Conservation (phyloP, 1,139 yeast genomes). For the Geotrichum aggregatum region DNA sequence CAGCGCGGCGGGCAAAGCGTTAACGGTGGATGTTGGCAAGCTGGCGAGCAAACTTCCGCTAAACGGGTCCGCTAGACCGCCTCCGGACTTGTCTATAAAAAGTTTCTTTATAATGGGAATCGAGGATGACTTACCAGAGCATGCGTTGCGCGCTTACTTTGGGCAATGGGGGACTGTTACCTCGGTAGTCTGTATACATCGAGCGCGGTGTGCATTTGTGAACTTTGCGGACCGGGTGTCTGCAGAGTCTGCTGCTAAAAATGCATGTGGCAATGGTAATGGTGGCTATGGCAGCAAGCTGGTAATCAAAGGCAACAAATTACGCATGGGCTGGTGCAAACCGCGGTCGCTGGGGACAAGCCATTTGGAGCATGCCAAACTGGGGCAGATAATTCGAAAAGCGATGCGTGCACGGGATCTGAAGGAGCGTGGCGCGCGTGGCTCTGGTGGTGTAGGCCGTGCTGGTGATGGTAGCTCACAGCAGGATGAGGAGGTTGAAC, state of each 20-base stretch:
- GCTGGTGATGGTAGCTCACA: background rate
- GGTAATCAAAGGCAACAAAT: slow-evolving; percentile 47
- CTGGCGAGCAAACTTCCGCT: slow-evolving; percentile 57
- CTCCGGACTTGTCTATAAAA: slow-evolving; percentile 44
- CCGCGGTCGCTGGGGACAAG: slow-evolving; percentile 47
- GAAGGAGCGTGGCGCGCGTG: slow-evolving; percentile 11
- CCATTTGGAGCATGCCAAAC: slow-evolving; percentile 36
- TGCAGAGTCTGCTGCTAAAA: slow-evolving; percentile 54
- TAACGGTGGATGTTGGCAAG: slow-evolving; percentile 46
- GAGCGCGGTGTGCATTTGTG: slow-evolving; percentile 63
- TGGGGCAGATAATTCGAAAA: slow-evolving; percentile 53
- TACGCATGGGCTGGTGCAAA: slow-evolving; percentile 66
- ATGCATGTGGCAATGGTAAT: slow-evolving; percentile 32
- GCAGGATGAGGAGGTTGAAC: background rate
- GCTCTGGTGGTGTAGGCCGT: background rate
- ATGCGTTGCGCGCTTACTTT: slow-evolving; percentile 50
- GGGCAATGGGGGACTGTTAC: slow-evolving; percentile 45
- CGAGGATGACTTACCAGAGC: slow-evolving; percentile 62
- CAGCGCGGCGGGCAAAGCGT: slow-evolving; percentile 23
- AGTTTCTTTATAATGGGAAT: slow-evolving; percentile 74
- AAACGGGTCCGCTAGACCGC: slow-evolving; percentile 46
- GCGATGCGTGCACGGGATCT: slow-evolving; percentile 50
- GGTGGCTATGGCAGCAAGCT: slow-evolving; percentile 35
- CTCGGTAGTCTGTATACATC: slow-evolving; percentile 53
- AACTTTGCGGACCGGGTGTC: slow-evolving; percentile 47